phyloP scores from a whole-genome alignment of 2,329 filamentous ascomycete genomes.

The Pseudogymnoascus sp. region DNA sequence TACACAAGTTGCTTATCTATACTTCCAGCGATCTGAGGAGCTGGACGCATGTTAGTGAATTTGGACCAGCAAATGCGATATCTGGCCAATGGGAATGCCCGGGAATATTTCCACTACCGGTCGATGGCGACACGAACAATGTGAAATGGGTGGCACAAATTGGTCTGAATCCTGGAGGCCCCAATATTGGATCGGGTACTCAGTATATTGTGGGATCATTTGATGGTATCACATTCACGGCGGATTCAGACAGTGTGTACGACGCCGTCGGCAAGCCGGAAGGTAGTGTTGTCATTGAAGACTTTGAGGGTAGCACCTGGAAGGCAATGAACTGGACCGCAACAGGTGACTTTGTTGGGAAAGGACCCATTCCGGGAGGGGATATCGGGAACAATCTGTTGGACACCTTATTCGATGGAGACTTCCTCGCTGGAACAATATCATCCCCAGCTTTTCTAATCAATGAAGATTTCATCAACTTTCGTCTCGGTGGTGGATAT shows the following conservation, averaged over 20 bases:
- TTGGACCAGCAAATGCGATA: constrained; percentile 22
- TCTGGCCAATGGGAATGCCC: constrained; percentile 51
- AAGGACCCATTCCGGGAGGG: not conserved
- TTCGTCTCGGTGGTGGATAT: not conserved
- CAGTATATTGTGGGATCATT: constrained; percentile 48
- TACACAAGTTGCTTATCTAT: constrained; percentile 52
- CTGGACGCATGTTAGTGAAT: constrained; percentile 53
- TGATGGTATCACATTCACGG: constrained; percentile 50
- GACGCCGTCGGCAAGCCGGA: not conserved
- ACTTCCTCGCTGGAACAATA: constrained; percentile 30
- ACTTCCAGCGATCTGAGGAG: constrained; percentile 49
- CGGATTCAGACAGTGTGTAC: constrained; percentile 15
- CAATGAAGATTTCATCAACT: not conserved
- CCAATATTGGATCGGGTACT: constrained; percentile 41
- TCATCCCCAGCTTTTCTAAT: not conserved
- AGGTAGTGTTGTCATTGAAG: not conserved
- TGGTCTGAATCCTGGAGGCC: constrained; percentile 42
- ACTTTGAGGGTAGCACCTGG: not conserved
- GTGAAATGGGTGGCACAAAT: constrained; percentile 40
- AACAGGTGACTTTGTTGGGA: not conserved
- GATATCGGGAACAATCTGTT: constrained; percentile 11
- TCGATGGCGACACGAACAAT: constrained; percentile 21
- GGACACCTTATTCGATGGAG: constrained; percentile 36
- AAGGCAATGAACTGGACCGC: constrained; percentile 25
- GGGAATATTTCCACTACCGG: constrained; percentile 11